Base-by-base conservation (phyloP, 2,329 filamentous ascomycete species). In the Alternaria sp. region DNA sequence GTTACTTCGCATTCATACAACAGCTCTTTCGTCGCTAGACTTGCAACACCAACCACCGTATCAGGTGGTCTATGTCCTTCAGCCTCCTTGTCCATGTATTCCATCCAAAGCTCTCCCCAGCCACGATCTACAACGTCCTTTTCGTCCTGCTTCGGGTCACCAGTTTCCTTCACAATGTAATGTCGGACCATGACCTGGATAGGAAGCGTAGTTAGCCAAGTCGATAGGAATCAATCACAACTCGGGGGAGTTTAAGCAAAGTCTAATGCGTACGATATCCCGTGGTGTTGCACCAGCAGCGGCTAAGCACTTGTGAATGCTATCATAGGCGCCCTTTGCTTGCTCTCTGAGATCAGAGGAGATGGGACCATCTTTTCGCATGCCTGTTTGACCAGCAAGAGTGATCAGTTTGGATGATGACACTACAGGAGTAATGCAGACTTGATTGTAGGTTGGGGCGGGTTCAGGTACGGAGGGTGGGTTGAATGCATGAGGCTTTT, bases 21-120 rank as follows among this genome's bases (percentile, higher is more conserved):
- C 22, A 77, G 38, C 30, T 67, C 66, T 38, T 69, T 68, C 61
- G 66, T 68, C 28, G 76, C 74, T 58, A 78, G 59, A 51, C 68
- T 69, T 16, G 75, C 74, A 47, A 78, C 76, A 0, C 76, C 76
- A 4, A 78, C 34, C 7, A 78, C 75, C 6, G 75, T 78, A 57
- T 78, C 75, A n/a, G 76, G 76, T 4, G 76, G 76, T 42, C 71
- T 67, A 61, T 78, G 75, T 12, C 75, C 75, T 12, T 69, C 65
- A 5, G 56, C 72, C 5, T 77, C 67, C 20, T 60, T 53, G 49
- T 78, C 73, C 76, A 78, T 77, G 43, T 75, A 78, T 30, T 75
- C 66, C 3, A 73, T 74, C 76, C 76, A 78, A 7, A 69, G 41
- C 3, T 73, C 62, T 26, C 66, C 75, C 76, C 75, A 78, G 1